Base-by-base conservation (phyloP, 129 eudicot species). In the Flaveria trinervia region DNA sequence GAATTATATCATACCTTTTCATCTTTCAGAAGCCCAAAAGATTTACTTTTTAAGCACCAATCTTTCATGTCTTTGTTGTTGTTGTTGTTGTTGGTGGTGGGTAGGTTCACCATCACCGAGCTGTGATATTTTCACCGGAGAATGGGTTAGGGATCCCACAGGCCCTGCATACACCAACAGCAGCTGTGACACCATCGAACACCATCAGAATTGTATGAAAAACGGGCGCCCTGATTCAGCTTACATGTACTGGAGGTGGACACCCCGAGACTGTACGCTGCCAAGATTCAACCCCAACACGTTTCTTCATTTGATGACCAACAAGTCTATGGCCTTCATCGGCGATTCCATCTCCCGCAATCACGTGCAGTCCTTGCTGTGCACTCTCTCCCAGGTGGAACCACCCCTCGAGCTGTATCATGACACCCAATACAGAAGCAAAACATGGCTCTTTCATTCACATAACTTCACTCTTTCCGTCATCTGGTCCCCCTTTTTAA, bases 321-420 rank as follows among this genome's bases (percentile, higher is more conserved):
- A 83, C 18, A 93, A 88, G 67, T 80, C 92, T 7, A 79, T 84
- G 80, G 98, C 97, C 3, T 88, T 93, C 79, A 88, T 93, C 18
- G 98, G 98, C 4, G 98, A 93, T 84, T 93, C 98, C 30, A 89
- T 93, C 51, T 85, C 91, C 57, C 97, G 98, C 39, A 93, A 93
- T 81, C 96, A 93, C 25, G 88, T 88, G 16, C 96, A 93, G 79
- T 90, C 98, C 1, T 77, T 93, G 83, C 84, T 93, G 65, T 93
- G 98, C 85, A 84, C 79, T 74, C 96, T 90, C 54, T 88, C 92
- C 20, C 95, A 90, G 98, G 95, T 76, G 50, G 96, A 90, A 79
- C 72, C 64, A 71, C 84, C 89, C 1, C 70, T 77, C 10, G 90
- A 80, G 54, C 87, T 90, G 61, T 93, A 93, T 82, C 95, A 93